Percentiles rank a stretch among this genome's conserved stretches.
Conservation (phyloP, 768 basidiomycete species). For the Hortiboletus flavorubellus region DNA sequence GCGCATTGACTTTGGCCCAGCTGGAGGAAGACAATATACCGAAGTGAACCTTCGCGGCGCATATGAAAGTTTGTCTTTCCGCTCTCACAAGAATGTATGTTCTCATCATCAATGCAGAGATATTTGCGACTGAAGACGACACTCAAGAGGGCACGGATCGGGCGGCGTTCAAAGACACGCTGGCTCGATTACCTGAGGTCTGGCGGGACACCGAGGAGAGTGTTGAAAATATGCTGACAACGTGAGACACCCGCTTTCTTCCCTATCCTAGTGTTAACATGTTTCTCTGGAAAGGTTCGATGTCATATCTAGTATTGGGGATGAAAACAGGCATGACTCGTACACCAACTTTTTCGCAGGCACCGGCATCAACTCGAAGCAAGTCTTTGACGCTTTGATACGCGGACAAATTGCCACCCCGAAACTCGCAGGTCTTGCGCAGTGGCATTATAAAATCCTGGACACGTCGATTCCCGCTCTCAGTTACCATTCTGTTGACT, state of each 20-base stretch:
- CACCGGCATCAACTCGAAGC: slow-evolving; percentile 46
- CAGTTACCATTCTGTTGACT: slow-evolving; percentile 35
- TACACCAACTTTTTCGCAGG: slow-evolving; percentile 60
- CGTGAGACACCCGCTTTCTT: slow-evolving; percentile 37
- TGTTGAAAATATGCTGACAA: slow-evolving; percentile 56
- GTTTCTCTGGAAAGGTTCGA: slow-evolving; percentile 49
- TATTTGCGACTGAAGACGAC: slow-evolving; percentile 34
- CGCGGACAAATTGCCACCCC: slow-evolving; percentile 45
- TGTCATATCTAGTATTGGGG: slow-evolving; percentile 51
- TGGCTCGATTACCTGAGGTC: slow-evolving; percentile 53
- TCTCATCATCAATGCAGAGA: slow-evolving; percentile 32
- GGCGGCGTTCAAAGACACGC: slow-evolving; percentile 42
- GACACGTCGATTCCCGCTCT: slow-evolving; percentile 44
- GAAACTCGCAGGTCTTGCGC: slow-evolving; percentile 37
- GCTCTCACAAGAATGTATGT: background rate
- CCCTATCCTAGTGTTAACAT: background rate
- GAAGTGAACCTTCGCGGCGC: slow-evolving; percentile 48
- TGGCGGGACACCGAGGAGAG: slow-evolving; percentile 52
- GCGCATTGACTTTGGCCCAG: slow-evolving; percentile 39
- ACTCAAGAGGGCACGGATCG: slow-evolving; percentile 34
- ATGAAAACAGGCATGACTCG: slow-evolving; percentile 40
- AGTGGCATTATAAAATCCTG: slow-evolving; percentile 54
- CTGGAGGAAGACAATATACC: slow-evolving; percentile 42
- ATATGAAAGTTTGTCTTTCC: slow-evolving; percentile 51
- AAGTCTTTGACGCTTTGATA: slow-evolving; percentile 51